Evolutionary conservation across 345 rosid species (phyloP), one percentile per base, ranked within the genome.

Genomic region (Xanthoceras sorbifolium): DNA sequence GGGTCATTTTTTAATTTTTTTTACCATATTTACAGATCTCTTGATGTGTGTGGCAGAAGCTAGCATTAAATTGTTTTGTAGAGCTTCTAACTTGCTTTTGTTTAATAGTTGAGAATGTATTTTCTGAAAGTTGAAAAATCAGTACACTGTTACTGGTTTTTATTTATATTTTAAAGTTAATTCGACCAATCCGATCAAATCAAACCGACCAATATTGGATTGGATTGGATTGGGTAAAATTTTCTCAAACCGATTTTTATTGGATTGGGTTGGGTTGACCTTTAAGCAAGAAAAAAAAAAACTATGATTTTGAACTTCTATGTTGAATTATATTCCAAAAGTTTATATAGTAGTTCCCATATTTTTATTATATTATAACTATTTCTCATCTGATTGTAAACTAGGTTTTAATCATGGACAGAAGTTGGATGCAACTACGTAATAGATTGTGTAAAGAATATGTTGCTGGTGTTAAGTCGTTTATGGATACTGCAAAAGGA

Each of bases 361-460:
- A n/a, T n/a, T n/a, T n/a, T n/a, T n/a, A n/a, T n/a, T n/a, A n/a
- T n/a, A n/a, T n/a, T n/a, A n/a, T n/a, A n/a, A n/a, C n/a, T n/a
- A n/a, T n/a, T n/a, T n/a, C n/a, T n/a, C n/a, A n/a, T n/a, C n/a
- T n/a, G n/a, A n/a, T n/a, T n/a, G n/a, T n/a, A n/a, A n/a, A n/a
- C n/a, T n/a, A n/a, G n/a, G n/a, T n/a, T n/a, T n/a, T n/a, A 36
- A 36, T 54, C 23, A 64, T 64, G 48, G 48, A 64, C 34, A 64
- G 1, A 36, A 64, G 22, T 64, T 29, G 69, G 69, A 64, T 34
- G 46, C 5, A 1, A 64, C 17, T 64, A 32, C 14, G 6, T 34
- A 20, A 64, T 34, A 64, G 46, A 64, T 22, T 32, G 18, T 64
- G 6, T 0, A 9, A 64, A 3, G n/a, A 64, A 10, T 65, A 36